Percentiles rank a stretch among this genome's conserved stretches.
These are phyloP conservation scores for Lizonia empirigonia DNA, from an alignment of 2,329 filamentous ascomycete species.

Conservation along the genomic window DNA sequence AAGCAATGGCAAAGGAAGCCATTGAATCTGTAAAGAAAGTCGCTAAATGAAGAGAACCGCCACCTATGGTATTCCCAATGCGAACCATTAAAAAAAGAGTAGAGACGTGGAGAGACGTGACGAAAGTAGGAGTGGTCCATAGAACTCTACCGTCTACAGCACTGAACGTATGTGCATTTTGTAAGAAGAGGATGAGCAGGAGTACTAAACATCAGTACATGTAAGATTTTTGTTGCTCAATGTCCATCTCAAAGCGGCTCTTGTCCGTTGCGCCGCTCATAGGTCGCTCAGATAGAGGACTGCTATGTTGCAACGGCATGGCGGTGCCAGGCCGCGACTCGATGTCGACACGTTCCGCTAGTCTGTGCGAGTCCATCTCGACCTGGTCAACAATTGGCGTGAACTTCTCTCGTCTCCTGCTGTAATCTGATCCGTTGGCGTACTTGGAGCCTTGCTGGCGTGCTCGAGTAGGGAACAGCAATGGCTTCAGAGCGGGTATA, in stretches of 20 bases:
- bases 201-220: conserved; percentile 40
- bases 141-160: conserved; percentile 25
- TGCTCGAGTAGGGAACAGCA: conserved; percentile 46
- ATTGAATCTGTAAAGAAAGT: conserved; percentile 18
- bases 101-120: conserved; percentile 18
- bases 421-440: conserved; percentile 39
- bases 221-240: conserved; percentile 46
- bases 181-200: conserved; percentile 14
- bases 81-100: conserved; percentile 21
- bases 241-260: conserved; percentile 41
- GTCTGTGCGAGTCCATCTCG: conserved; percentile 42
- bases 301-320: conserved; percentile 22
- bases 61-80: conserved; percentile 22
- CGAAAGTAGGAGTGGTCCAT: conserved; percentile 21
- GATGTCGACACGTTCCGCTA: conserved; percentile 31
- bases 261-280: conserved; percentile 45
- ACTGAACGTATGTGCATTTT: conserved; percentile 15
- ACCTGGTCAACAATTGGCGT: conserved; percentile 42
- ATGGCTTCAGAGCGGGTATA: conserved; percentile 52
- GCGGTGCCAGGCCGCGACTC: conserved; percentile 33
- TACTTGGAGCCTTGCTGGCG: conserved; percentile 38
- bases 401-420: conserved; percentile 39
- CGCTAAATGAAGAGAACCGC: conserved; percentile 22
- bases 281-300: conserved; percentile 32
- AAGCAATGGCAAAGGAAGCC: conserved; percentile 4